A percentile compares a stretch with the other conserved stretches of the same genome.
These are phyloP conservation scores for Oropetium thomaeum DNA, from an alignment of 176 grass and related monocot genomes.

Conservation along the genomic window DNA sequence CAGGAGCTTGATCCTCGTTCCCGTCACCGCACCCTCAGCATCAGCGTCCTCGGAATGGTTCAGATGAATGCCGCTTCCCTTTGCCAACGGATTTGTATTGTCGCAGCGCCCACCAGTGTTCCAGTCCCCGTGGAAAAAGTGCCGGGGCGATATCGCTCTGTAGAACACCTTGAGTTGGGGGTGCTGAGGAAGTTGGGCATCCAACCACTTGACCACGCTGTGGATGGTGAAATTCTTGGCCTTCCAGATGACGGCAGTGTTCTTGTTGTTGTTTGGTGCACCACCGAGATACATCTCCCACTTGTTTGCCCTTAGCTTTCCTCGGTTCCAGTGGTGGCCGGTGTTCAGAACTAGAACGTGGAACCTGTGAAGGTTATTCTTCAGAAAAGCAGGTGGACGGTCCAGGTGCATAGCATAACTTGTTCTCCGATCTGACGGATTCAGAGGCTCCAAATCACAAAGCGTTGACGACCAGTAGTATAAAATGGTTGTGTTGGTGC, in stretches of 20 bases:
- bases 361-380: constrained; percentile 65
- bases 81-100: constrained; percentile 65
- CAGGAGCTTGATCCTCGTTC: constrained; percentile 62
- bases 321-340: constrained; percentile 92
- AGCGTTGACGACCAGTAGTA: constrained; percentile 86
- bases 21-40: constrained; percentile 54
- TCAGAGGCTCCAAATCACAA: constrained; percentile 75
- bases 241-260: constrained; percentile 66
- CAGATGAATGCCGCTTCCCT: constrained; percentile 52
- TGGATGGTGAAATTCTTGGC: constrained; percentile 85
- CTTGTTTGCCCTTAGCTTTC: constrained; percentile 73
- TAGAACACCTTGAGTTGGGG: constrained; percentile 68
- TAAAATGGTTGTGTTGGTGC: constrained; percentile 82
- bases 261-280: constrained; percentile 55
- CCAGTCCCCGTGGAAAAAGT: constrained; percentile 89
- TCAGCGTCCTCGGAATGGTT: constrained; percentile 59
- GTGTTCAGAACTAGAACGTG: constrained; percentile 83
- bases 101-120: constrained; percentile 71
- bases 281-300: constrained; percentile 85
- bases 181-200: constrained; percentile 56
- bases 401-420: constrained; percentile 93
- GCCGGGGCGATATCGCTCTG: constrained; percentile 73
- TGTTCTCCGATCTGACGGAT: constrained; percentile 50
- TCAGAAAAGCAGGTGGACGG: constrained; percentile 59
- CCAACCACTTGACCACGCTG: constrained; percentile 69